A percentile compares a stretch with the other conserved stretches of the same genome.
These are phyloP conservation scores for Erodium moschatum DNA, from an alignment of 441 rosid species.

Conservation along the genomic window DNA sequence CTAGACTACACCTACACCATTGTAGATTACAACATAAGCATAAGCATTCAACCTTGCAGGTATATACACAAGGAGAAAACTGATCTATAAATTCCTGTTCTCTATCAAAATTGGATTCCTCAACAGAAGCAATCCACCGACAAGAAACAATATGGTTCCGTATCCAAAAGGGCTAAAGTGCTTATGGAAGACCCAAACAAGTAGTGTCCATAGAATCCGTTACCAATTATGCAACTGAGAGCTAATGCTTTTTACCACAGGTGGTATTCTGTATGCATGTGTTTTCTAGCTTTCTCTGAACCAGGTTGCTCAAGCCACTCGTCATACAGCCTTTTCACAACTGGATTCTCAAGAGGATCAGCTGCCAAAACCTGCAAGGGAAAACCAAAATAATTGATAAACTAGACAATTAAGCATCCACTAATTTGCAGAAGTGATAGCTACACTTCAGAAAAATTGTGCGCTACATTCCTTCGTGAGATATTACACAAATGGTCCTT, in stretches of 20 bases:
- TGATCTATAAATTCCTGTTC: too few species aligned
- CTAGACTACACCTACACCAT: too few species aligned
- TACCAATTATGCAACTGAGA: slow-evolving; percentile 79
- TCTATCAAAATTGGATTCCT: too few species aligned
- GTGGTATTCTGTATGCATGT: slow-evolving; percentile 74
- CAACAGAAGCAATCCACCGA: too few species aligned
- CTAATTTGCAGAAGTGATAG: not conserved
- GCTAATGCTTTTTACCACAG: slow-evolving; percentile 65
- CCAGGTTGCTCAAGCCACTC: slow-evolving; percentile 90
- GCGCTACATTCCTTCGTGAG: too few species aligned
- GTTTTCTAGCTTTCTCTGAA: slow-evolving; percentile 54
- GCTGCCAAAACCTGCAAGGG: slow-evolving; percentile 40
- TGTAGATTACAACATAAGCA: too few species aligned
- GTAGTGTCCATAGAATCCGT: not conserved
- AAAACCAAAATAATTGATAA: not conserved
- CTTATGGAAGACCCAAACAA: not conserved
- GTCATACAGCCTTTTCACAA: slow-evolving; percentile 49
- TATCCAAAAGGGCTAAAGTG: too few species aligned
- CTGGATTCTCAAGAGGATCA: slow-evolving; percentile 67
- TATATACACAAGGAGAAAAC: too few species aligned
- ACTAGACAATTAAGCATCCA: not conserved
- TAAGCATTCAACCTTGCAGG: too few species aligned
- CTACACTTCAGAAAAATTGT: not conserved
- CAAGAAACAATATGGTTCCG: too few species aligned
- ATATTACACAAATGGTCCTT: too few species aligned